These are phyloP conservation scores for Pseudopithomyces chartarum DNA, from an alignment of 2,329 filamentous ascomycete species.

Conservation along the genomic window DNA sequence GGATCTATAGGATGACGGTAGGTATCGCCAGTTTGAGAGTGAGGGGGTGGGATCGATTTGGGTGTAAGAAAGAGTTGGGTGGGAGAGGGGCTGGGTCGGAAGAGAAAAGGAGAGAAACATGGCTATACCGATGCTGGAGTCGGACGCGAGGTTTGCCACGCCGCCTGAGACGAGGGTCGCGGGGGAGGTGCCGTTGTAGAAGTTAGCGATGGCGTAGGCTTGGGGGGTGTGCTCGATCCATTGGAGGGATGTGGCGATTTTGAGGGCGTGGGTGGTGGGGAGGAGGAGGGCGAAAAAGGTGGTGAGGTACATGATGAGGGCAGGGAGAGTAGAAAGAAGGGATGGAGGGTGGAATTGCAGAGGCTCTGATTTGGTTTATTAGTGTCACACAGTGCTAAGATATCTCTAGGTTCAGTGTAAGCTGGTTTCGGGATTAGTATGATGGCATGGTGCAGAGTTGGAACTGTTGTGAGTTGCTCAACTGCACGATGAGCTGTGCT, in stretches of 20 bases:
- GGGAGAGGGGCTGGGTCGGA: too few relatives aligned
- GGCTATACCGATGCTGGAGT: slow-evolving; percentile 9
- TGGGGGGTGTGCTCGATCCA: slow-evolving; percentile 36
- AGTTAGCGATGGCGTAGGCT: slow-evolving; percentile 29
- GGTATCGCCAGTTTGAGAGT: too few relatives aligned
- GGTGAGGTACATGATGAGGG: slow-evolving; percentile 4
- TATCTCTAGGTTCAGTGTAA: background rate
- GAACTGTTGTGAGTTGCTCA: background rate
- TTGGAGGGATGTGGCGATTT: slow-evolving; percentile 25
- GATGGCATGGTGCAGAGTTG: background rate
- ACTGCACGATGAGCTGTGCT: background rate
- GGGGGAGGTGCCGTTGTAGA: slow-evolving; percentile 25
- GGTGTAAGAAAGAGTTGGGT: background rate
- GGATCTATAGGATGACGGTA: too few relatives aligned
- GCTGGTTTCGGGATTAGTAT: background rate
- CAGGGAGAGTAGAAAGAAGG: background rate
- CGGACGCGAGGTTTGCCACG: slow-evolving; percentile 26
- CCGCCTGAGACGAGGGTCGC: slow-evolving; percentile 19
- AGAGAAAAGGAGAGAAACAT: too few relatives aligned
- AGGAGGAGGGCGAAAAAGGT: background rate
- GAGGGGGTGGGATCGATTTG: too few relatives aligned
- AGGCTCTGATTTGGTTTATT: background rate
- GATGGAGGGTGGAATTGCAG: background rate
- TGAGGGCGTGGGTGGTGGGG: slow-evolving; percentile 9
- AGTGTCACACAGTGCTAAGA: background rate